Base-by-base conservation (phyloP, 2,329 filamentous ascomycete genomes). In the Allantophomopsis lycopodina region DNA sequence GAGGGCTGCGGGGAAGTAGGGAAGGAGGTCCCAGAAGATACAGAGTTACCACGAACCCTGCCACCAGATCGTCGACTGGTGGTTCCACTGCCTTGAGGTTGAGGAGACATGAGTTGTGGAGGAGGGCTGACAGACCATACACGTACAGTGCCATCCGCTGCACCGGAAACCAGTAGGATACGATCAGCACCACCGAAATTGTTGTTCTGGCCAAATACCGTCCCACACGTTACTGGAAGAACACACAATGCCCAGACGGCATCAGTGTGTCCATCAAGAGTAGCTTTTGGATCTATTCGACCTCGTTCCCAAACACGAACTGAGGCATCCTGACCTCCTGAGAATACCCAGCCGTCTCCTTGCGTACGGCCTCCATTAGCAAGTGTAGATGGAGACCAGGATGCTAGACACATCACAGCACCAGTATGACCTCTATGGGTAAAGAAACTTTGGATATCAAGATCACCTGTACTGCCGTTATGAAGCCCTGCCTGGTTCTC, bases 291-390 rank as follows among this genome's bases (percentile, higher is more conserved):
- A 55, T 96, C 91, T 23, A 98, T 86, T 36, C 89, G 71, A 20
- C 89, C 89, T 38, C 88, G 76, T 60, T 98, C 89, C 91, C 91
- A 98, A 0, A 98, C 87, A 21, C 88, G 77, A 31, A 98, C 79
- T 6, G 86, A 94, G 14, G 84, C 78, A 59, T 98, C 91, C 57
- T 95, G 87, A 4, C 91, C 91, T 44, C 91, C 91, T 5, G 89
- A 96, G 60, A 98, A 98, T 48, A 98, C 88, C 91, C 91, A 98
- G 20, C 91, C 91, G 51, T 96, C 91, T 23, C 89, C 89, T 50
- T 83, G 77, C 7, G 84, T 85, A 46, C 88, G 77, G 6, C 88
- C 87, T 30, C 88, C 85, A 14, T 86, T 93, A 7, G 85, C 83
- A 56, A 95, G 94, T 54, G 84, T 91, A 18, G 84, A 83, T 2